Conservation (phyloP, 2,329 filamentous ascomycete species). For the Talaromyces amestolkiae region DNA sequence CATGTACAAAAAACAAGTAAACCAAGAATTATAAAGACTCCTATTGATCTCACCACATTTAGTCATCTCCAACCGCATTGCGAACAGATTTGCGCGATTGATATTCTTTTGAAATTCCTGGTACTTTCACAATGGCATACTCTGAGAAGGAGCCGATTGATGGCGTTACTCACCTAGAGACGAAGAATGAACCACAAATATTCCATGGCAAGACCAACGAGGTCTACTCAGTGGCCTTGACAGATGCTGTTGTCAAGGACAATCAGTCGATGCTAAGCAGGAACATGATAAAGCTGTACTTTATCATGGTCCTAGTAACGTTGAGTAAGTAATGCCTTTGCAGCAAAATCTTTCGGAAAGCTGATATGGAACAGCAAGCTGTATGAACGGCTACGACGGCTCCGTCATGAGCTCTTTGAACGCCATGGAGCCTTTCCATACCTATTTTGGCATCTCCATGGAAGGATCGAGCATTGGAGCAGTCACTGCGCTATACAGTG, state of each 20-base stretch:
- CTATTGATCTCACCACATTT: not conserved
- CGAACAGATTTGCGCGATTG: not conserved
- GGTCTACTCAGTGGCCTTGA: slow-evolving; percentile 13
- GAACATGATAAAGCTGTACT: not conserved
- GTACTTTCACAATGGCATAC: not conserved
- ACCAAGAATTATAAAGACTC: not conserved
- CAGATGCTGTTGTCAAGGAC: slow-evolving; percentile 8
- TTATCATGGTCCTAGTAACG: slow-evolving; percentile 2
- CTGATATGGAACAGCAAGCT: slow-evolving; percentile 9
- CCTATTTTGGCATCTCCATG: slow-evolving; percentile 39
- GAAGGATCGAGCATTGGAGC: slow-evolving; percentile 44
- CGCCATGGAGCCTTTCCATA: slow-evolving; percentile 42
- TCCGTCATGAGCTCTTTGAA: slow-evolving; percentile 47
- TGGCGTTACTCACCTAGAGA: not conserved
- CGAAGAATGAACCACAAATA: not conserved
- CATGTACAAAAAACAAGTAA: not conserved
- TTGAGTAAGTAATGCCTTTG: not conserved
- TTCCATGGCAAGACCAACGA: slow-evolving; percentile 10
- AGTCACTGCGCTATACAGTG: slow-evolving; percentile 43
- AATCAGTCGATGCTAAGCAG: not conserved
- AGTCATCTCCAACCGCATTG: not conserved
- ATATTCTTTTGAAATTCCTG: not conserved
- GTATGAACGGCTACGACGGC: slow-evolving; percentile 26
- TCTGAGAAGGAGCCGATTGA: slow-evolving; percentile 2
- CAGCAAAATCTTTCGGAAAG: not conserved